These are phyloP conservation scores for Lentinula novae-zelandiae DNA, from an alignment of 1,284 basidiomycete genomes.

Conservation along the genomic window DNA sequence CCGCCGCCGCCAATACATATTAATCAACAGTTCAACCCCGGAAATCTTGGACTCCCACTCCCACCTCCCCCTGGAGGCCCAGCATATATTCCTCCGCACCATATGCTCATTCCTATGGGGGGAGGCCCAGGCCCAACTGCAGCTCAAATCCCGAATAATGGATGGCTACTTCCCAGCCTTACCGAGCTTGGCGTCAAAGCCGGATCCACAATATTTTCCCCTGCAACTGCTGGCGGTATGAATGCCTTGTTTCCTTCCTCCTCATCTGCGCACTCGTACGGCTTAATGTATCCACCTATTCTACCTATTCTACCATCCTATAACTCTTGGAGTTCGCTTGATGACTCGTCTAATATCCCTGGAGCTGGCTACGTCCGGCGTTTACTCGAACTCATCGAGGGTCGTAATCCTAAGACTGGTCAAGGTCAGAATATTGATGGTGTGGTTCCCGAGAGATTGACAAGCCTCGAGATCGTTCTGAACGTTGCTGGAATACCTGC, in stretches of 20 bases:
- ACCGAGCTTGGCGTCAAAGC: slow-evolving; percentile 52
- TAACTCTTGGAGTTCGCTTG: not conserved
- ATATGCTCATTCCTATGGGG: not conserved
- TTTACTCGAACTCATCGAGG: slow-evolving; percentile 65
- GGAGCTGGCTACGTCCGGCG: slow-evolving; percentile 53
- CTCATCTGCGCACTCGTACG: not conserved
- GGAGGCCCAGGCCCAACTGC: not conserved
- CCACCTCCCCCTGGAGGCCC: not conserved
- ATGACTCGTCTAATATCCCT: not conserved
- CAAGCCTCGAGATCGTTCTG: slow-evolving; percentile 58
- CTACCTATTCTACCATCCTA: not conserved
- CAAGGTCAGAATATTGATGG: slow-evolving; percentile 25
- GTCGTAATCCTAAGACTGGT: slow-evolving; percentile 52
- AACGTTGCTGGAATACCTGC: slow-evolving; percentile 28
- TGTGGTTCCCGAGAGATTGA: slow-evolving; percentile 45
- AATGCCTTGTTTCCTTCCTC: not conserved
- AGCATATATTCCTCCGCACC: not conserved
- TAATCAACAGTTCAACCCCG: too few species aligned
- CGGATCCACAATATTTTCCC: slow-evolving; percentile 46
- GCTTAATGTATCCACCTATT: not conserved
- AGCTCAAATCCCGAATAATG: slow-evolving; percentile 1
- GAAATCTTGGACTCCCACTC: not conserved
- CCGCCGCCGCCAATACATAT: too few species aligned
- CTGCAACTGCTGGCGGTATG: not conserved
- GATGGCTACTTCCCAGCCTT: slow-evolving; percentile 62